Evolutionary conservation across 768 basidiomycete genomes (phyloP).

Genomic region (Clathrus columnatus): DNA sequence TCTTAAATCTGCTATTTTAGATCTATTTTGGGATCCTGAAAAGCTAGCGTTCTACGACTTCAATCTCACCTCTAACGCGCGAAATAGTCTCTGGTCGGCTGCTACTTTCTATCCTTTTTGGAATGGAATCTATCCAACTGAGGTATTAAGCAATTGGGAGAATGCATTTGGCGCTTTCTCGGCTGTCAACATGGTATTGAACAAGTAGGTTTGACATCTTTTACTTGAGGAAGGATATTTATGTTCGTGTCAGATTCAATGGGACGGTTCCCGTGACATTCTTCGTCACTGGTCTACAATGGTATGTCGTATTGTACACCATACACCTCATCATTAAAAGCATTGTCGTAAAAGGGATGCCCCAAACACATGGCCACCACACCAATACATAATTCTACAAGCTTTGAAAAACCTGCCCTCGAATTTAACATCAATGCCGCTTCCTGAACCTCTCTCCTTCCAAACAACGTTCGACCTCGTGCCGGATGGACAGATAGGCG

Average conservation of each 20-base stretch:
- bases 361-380: slow-evolving; percentile 86
- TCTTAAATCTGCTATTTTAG: slow-evolving; percentile 65
- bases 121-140: slow-evolving; percentile 75
- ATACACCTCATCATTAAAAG: neutral
- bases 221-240: neutral
- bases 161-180: slow-evolving; percentile 70
- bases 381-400: slow-evolving; percentile 71
- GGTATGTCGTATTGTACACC: slow-evolving; percentile 35
- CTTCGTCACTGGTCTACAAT: slow-evolving; percentile 70
- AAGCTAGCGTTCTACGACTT: slow-evolving; percentile 92
- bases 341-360: slow-evolving; percentile 45
- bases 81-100: slow-evolving; percentile 56
- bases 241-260: slow-evolving; percentile 47
- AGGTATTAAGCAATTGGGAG: slow-evolving; percentile 45
- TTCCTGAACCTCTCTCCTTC: slow-evolving; percentile 43
- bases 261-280: slow-evolving; percentile 82
- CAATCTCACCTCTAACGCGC: slow-evolving; percentile 59
- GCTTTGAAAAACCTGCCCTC: slow-evolving; percentile 69
- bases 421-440: slow-evolving; percentile 50
- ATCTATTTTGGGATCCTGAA: slow-evolving; percentile 74
- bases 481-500: slow-evolving; percentile 71
- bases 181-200: slow-evolving; percentile 66
- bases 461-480: slow-evolving; percentile 61
- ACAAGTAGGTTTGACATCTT: slow-evolving; percentile 22
- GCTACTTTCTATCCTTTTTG: slow-evolving; percentile 83